Evolutionary conservation across 2,329 filamentous ascomycete species (phyloP), one percentile per base, ranked within the genome.

Genomic region (Cladosporium sp.): DNA sequence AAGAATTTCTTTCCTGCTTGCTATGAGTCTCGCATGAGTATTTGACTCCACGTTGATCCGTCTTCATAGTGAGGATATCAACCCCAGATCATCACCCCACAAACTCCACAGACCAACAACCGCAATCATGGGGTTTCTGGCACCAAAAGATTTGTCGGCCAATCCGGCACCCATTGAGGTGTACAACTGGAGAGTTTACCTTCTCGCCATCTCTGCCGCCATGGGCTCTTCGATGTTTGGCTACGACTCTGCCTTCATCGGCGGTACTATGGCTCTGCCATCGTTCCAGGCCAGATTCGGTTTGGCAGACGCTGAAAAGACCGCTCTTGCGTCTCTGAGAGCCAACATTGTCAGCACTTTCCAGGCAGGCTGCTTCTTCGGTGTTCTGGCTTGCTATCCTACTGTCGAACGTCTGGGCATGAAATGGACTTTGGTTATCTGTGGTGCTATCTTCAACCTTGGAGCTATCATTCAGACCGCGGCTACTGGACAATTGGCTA

Each of bases 161-260:
- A 64, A 83, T 66, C 83, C 83, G 18, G 85, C 83, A 65, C 83
- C 83, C 30, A 80, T 80, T 69, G 78, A 77, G 63, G 54, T 58
- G 66, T 85, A 85, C 79, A 85, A 85, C 73, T 85, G 83, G 83
- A 77, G 80, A 28, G 79, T 85, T 55, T 85, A 85, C 70, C 77
- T 81, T 11, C 78, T 81, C 28, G 82, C 83, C 8, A 78, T 78
- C 15, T 79, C 84, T 38, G 83, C 83, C 52, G 84, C 82, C 21
- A 84, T 79, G 72, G 82, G 82, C 26, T 81, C 83, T 54, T 84
- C 83, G 70, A 85, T 84, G 82, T 85, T 85, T 68, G 83, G 84
- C 15, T 85, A 86, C 14, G 85, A 87, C 75, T 74, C 87, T 32
- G 88, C 90, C 70, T 92, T 92, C 76, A 92, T 92, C 71, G 90